Evolutionary conservation across 1,284 basidiomycete species (phyloP), one percentile per base, ranked within the genome.

Genomic region (Rhodofomes roseus): DNA sequence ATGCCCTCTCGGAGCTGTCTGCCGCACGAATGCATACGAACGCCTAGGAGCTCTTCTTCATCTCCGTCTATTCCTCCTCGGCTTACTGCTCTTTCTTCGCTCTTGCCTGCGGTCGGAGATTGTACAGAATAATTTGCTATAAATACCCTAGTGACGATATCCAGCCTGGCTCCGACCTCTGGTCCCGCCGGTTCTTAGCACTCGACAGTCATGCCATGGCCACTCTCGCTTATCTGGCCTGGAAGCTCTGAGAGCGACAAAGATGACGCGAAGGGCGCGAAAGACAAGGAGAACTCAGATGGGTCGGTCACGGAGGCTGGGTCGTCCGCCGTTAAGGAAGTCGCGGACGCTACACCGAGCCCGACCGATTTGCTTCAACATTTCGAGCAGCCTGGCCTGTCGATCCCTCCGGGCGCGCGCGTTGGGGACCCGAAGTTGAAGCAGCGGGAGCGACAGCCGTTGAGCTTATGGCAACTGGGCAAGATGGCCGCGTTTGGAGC

Each of bases 381-480:
- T 67, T 92, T 86, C 67, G 82, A 84, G 59, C 84, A 77, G n/a
- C 85, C 86, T 12, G 86, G 86, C 34, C 75, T 86, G 20, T 74
- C 82, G 22, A 86, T 86, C 12, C 90, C 90, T 0, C 88, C 89
- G 0, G 89, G 87, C 20, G 79, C 89, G 55, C 81, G 90, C 53
- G 77, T 91, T 40, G 71, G 71, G 1, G 83, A 90, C 66, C 81
- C 83, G 27, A 83, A 79, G 60, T 74, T 89, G 25, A 85, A 83
- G 69, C 81, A 79, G 46, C 77, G 80, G 60, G 78, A 82, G 56
- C 74, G 79, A 48, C 74, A 74, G 22, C 81, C 85, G 0, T 63
- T 90, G 39, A 79, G 81, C 50, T 65, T 90, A 11, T 86, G 86
- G 83, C 81, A 90, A 67, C 74, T 84, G 56, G 88, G 87, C 83